Conservation (phyloP, 179 eudicot genomes). For the Corrigiola litoralis region DNA sequence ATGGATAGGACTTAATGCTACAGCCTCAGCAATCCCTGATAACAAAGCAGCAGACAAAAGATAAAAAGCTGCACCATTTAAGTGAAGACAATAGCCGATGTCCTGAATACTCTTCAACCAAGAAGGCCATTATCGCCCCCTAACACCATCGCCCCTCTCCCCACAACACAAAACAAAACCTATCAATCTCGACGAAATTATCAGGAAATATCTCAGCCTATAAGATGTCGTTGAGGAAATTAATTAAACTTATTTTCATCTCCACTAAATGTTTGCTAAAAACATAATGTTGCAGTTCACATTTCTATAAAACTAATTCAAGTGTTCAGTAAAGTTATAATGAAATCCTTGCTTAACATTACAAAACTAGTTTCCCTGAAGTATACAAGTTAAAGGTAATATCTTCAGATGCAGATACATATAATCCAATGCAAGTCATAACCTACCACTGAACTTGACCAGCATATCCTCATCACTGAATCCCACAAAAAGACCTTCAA, state of each 20-base stretch:
- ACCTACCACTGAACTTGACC: slow-evolving; percentile 28
- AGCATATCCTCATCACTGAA: slow-evolving; percentile 13
- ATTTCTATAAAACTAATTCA: no score
- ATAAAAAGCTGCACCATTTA: background rate
- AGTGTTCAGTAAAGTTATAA: no score
- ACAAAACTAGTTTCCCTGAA: no score
- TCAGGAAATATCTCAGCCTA: background rate
- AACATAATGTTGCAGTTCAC: background rate
- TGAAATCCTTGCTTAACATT: no score
- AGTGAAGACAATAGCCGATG: no score
- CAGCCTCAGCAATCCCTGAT: slow-evolving; percentile 24
- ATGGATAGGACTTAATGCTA: slow-evolving; percentile 19
- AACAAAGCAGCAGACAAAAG: slow-evolving; percentile 3
- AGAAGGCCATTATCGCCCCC: background rate
- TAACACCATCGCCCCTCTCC: background rate
- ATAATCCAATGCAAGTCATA: background rate
- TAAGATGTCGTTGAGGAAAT: background rate
- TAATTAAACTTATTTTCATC: background rate
- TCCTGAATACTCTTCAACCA: no score
- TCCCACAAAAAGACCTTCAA: slow-evolving; percentile 32
- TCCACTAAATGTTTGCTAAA: background rate
- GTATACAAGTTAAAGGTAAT: background rate
- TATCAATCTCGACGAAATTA: background rate
- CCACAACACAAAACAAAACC: background rate
- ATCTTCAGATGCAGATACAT: background rate